phyloP scores from a whole-genome alignment of 2,329 filamentous ascomycete species.

The Endoconidiophora laricicola region DNA sequence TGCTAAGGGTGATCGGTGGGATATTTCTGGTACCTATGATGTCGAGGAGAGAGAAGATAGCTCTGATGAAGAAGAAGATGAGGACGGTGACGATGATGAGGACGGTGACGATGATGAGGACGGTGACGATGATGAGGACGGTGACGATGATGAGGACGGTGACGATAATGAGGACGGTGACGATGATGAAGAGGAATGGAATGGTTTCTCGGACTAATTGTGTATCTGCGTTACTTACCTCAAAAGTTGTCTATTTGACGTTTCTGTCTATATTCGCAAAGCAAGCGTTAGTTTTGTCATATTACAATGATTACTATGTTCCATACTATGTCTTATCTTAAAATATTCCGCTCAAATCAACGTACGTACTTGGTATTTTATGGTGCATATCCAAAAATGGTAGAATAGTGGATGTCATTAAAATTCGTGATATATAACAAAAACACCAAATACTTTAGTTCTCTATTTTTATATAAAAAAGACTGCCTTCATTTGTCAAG shows the following conservation, averaged over 20 bases:
- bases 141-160: constrained; percentile 21
- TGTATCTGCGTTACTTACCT: not conserved
- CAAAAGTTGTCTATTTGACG: not conserved
- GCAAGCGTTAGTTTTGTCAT: not conserved
- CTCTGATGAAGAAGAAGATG: constrained; percentile 24
- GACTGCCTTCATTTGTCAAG: constrained; percentile 14
- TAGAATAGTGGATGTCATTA: not conserved
- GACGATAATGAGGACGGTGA: constrained; percentile 20
- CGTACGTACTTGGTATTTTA: too few relatives aligned
- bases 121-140: constrained; percentile 15
- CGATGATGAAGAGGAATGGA: constrained; percentile 10
- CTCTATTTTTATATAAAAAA: not conserved
- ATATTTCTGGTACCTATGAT: constrained; percentile 64
- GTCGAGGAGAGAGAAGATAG: constrained; percentile 41
- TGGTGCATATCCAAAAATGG: not conserved
- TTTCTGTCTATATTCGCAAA: not conserved
- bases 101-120: constrained; percentile 14
- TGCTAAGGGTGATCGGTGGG: constrained; percentile 83
- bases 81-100: constrained; percentile 20
- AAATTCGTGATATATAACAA: not conserved
- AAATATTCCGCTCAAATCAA: not conserved
- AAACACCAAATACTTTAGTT: not conserved
- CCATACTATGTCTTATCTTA: not conserved
- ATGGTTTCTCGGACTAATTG: constrained; percentile 10
- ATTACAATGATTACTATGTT: constrained; percentile 1